A percentile compares a stretch with the other conserved stretches of the same genome.
These are phyloP conservation scores for Phytophthora nicotianae DNA, from an alignment of 352 stramenopile genomes.

Conservation along the genomic window DNA sequence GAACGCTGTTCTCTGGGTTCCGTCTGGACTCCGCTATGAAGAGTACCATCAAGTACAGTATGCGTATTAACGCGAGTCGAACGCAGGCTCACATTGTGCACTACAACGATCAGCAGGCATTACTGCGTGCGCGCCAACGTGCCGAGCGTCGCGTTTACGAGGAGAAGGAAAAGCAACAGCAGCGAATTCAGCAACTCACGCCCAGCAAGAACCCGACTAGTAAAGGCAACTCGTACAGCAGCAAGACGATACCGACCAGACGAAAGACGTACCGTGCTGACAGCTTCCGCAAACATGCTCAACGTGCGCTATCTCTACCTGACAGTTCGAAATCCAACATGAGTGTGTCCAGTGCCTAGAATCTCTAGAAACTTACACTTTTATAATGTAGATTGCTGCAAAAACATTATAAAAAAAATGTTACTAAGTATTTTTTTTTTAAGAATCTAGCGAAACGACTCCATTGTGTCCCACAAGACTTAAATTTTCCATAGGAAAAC, in stretches of 20 bases:
- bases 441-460: slow-evolving; percentile 17
- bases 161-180: slow-evolving; percentile 67
- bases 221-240: slow-evolving; percentile 44
- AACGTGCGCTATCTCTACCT: slow-evolving; percentile 36
- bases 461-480: background rate
- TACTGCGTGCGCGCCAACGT: slow-evolving; percentile 53
- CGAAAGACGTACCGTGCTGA: slow-evolving; percentile 61
- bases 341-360: slow-evolving; percentile 33
- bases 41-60: slow-evolving; percentile 70
- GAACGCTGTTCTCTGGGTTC: slow-evolving; percentile 64
- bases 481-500: background rate
- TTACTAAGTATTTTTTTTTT: too few species aligned
- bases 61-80: slow-evolving; percentile 78
- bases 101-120: slow-evolving; percentile 63
- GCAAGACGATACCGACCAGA: slow-evolving; percentile 48
- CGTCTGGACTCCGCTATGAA: slow-evolving; percentile 80
- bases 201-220: slow-evolving; percentile 36
- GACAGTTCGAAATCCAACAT: slow-evolving; percentile 24
- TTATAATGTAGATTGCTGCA: background rate
- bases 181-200: slow-evolving; percentile 57
- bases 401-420: background rate
- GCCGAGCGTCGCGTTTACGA: slow-evolving; percentile 74
- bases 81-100: slow-evolving; percentile 74
- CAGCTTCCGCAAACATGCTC: slow-evolving; percentile 45
- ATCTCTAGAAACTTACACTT: slow-evolving; percentile 2